Conservation (phyloP, 2,329 filamentous ascomycete species). For the Colletotrichum tamarilloi region DNA sequence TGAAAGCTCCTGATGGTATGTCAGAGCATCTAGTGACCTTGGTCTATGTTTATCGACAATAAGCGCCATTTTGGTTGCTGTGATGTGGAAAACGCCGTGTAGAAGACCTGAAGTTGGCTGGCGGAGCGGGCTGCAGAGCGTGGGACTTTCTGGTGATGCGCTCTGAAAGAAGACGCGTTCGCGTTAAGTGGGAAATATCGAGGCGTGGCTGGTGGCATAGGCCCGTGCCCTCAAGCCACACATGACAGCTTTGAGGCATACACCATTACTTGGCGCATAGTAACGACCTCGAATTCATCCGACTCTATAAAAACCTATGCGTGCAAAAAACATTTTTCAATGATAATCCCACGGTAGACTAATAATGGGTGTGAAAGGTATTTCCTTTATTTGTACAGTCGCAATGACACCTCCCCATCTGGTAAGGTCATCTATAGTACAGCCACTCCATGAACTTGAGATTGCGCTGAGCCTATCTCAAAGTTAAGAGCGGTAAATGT, state of each 20-base stretch:
- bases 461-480: not conserved
- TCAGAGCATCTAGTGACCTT: constrained; percentile 79
- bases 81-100: constrained; percentile 12
- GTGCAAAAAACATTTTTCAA: not conserved
- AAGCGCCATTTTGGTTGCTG: constrained; percentile 65
- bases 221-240: constrained; percentile 33
- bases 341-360: not conserved
- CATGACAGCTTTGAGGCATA: not conserved
- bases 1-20: constrained; percentile 91
- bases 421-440: constrained; percentile 28
- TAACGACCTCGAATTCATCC: not conserved
- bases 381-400: constrained; percentile 13
- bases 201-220: constrained; percentile 32
- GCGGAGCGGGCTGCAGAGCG: not conserved
- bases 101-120: constrained; percentile 9
- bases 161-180: constrained; percentile 42
- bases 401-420: not conserved
- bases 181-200: constrained; percentile 49
- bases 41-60: constrained; percentile 80
- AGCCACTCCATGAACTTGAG: constrained; percentile 18
- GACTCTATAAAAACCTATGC: not conserved
- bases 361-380: not conserved
- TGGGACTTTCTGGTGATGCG: constrained; percentile 32
- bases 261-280: not conserved
- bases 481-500: not conserved